Conservation (phyloP, 257 asterid species). For the Solanum rostratum region DNA sequence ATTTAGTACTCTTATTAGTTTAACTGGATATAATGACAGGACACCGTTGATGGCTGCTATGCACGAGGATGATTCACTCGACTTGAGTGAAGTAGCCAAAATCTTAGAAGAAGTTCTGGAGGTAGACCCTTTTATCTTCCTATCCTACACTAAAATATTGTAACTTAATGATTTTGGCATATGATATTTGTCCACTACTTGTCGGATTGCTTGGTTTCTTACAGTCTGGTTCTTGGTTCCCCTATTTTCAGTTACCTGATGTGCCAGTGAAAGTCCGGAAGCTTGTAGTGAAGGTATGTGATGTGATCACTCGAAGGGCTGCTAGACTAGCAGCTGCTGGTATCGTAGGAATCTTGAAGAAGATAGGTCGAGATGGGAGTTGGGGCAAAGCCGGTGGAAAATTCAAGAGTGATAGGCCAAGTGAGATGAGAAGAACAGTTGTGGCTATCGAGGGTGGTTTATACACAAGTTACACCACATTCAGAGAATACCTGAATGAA, state of each 20-base stretch:
- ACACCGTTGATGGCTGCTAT: slow-evolving; percentile 71
- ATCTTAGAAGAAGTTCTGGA: slow-evolving; percentile 48
- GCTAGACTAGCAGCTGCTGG: slow-evolving; percentile 91
- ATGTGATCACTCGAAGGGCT: slow-evolving; percentile 68
- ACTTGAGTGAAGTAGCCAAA: slow-evolving; percentile 59
- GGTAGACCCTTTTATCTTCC: slow-evolving; percentile 17
- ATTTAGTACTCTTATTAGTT: neutral
- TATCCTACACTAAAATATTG: neutral
- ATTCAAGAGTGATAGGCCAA: slow-evolving; percentile 17
- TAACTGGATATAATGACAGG: slow-evolving; percentile 21
- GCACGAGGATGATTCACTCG: slow-evolving; percentile 85
- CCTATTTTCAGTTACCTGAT: slow-evolving; percentile 37
- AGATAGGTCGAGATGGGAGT: slow-evolving; percentile 78
- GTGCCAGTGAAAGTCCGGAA: slow-evolving; percentile 56
- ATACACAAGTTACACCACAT: slow-evolving; percentile 52
- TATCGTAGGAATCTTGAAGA: slow-evolving; percentile 80
- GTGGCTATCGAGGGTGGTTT: slow-evolving; percentile 77
- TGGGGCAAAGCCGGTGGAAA: slow-evolving; percentile 37
- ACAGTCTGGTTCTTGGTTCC: neutral
- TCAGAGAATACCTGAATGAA: slow-evolving; percentile 66
- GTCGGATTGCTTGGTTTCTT: neutral
- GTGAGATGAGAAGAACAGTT: slow-evolving; percentile 49
- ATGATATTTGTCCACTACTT: neutral
- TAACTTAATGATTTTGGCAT: neutral
- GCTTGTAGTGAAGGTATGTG: slow-evolving; percentile 69